phyloP scores from a whole-genome alignment of 768 basidiomycete species.

The Filobasidium floriforme region DNA sequence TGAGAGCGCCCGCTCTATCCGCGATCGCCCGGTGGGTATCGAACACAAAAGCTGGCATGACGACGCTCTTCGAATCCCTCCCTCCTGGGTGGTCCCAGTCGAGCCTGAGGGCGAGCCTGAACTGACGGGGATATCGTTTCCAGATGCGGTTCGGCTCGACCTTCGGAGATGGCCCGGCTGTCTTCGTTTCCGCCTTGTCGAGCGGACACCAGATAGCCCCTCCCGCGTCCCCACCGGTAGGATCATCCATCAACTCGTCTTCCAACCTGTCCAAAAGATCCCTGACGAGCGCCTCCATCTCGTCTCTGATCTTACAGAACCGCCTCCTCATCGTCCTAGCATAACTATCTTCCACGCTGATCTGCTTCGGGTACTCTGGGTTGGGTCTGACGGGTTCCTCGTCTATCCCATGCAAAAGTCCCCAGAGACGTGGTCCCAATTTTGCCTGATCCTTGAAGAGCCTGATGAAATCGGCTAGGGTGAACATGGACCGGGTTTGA shows the following conservation, averaged over 20 bases:
- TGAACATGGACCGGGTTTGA: conserved; percentile 7
- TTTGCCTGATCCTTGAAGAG: conserved; percentile 12
- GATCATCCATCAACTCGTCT: conserved; percentile 22
- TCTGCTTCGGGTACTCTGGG: conserved; percentile 23
- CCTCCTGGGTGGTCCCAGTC: conserved; percentile 9
- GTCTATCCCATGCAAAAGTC: conserved; percentile 22
- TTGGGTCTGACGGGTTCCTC: conserved; percentile 19
- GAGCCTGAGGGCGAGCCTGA: conserved; percentile 21
- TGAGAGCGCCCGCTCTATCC: conserved; percentile 12
- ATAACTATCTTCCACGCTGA: conserved; percentile 27
- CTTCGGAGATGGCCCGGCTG: not conserved
- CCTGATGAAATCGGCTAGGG: conserved; percentile 2
- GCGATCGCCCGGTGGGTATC: not conserved
- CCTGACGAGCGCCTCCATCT: conserved; percentile 13
- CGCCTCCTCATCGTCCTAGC: conserved; percentile 7
- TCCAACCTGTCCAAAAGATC: conserved; percentile 23
- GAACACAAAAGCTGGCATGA: conserved; percentile 17
- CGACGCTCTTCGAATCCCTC: conserved; percentile 6
- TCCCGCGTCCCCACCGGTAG: no score
- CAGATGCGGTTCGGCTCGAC: conserved; percentile 2
- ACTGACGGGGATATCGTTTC: conserved; percentile 18
- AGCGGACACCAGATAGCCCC: not conserved
- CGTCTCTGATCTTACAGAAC: not conserved
- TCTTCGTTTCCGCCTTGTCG: not conserved
- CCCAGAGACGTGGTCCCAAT: conserved; percentile 18